Conservation (phyloP, 495 filamentous ascomycete genomes). For the Aspergillus olivimuriae region DNA sequence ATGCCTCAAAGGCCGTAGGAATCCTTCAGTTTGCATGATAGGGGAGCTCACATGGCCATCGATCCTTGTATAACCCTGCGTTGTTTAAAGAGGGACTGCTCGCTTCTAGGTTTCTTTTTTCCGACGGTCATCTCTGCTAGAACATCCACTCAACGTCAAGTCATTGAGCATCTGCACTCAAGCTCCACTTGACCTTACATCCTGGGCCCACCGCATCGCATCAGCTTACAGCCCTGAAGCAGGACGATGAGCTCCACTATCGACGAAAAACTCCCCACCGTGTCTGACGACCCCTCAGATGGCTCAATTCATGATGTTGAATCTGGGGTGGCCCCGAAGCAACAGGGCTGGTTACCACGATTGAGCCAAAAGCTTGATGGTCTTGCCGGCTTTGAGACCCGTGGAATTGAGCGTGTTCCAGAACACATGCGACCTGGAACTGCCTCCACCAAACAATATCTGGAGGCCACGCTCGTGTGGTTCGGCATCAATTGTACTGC, state of each 20-base stretch:
- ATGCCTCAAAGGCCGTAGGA: not conserved
- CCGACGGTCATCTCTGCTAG: no score
- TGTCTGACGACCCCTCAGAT: not conserved
- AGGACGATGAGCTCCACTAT: not conserved
- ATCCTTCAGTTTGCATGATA: not conserved
- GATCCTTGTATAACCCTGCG: no score
- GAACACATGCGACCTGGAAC: slow-evolving; percentile 1
- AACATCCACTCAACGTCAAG: not conserved
- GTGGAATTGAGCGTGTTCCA: slow-evolving; percentile 5
- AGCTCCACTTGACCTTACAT: not conserved
- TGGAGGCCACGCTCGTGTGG: slow-evolving; percentile 4
- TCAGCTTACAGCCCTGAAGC: no score
- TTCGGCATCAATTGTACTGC: slow-evolving; percentile 6
- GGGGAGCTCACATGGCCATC: not conserved
- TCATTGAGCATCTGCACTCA: not conserved
- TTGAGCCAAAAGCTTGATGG: not conserved
- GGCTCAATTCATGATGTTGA: not conserved
- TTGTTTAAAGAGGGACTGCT: no score
- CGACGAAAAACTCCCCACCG: not conserved
- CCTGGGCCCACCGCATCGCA: not conserved
- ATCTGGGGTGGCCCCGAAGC: not conserved
- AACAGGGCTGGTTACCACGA: not conserved
- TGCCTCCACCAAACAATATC: not conserved
- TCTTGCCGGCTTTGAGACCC: slow-evolving; percentile 1
- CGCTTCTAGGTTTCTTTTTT: no score